These are phyloP conservation scores for Ceratorhiza oryzae-sativae DNA, from an alignment of 1,284 basidiomycete species.

Conservation along the genomic window DNA sequence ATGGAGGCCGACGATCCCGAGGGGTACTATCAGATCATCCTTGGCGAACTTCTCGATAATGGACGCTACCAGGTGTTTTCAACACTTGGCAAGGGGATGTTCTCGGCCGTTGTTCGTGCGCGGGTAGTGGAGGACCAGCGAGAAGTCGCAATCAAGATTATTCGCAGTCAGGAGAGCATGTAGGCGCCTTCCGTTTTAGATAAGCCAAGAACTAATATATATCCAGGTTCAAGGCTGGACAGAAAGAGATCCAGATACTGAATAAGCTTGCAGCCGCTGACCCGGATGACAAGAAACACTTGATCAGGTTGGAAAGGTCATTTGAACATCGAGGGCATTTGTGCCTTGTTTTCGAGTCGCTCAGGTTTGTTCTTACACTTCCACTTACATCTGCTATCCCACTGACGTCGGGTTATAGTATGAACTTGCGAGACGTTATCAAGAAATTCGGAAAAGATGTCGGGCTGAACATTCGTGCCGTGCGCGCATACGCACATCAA, in stretches of 20 bases:
- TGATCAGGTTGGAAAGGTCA: constrained; percentile 88
- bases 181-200: constrained; percentile 48
- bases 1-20: constrained; percentile 77
- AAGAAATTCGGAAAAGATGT: constrained; percentile 99
- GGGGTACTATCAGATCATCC: constrained; percentile 93
- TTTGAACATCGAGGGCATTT: constrained; percentile 98
- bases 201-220: background rate
- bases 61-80: constrained; percentile 96
- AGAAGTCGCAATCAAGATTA: constrained; percentile 98
- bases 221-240: constrained; percentile 88
- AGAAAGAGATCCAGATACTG: constrained; percentile 91
- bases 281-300: constrained; percentile 95
- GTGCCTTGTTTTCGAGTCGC: constrained; percentile 93
- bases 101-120: constrained; percentile 93
- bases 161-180: constrained; percentile 97
- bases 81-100: constrained; percentile 97
- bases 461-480: constrained; percentile 93
- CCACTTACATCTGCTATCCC: background rate
- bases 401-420: constrained; percentile 58
- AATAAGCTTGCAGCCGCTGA: constrained; percentile 87
- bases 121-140: constrained; percentile 75
- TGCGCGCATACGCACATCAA: constrained; percentile 97
- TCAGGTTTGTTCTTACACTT: constrained; percentile 68
- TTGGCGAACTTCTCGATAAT: constrained; percentile 93
- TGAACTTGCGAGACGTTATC: constrained; percentile 98